Percentiles rank a stretch among this genome's conserved stretches.
phyloP scores from a whole-genome alignment of 352 stramenopile genomes.

The Elongisporangium senticosum region DNA sequence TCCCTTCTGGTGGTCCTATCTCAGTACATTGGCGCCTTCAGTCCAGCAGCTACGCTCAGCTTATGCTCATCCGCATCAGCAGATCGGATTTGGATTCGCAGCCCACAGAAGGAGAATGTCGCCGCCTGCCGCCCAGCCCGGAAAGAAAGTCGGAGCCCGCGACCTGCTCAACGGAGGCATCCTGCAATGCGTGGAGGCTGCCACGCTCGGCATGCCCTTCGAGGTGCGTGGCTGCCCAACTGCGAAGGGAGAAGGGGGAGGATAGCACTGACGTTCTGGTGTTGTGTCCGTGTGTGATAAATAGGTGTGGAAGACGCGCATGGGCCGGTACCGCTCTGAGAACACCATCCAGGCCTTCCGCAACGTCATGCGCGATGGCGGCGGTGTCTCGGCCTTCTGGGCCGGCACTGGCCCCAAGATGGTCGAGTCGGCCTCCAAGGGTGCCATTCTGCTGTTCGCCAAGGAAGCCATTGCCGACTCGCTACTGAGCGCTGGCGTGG shows the following conservation, averaged over 20 bases:
- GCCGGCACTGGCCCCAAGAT: conserved; percentile 87
- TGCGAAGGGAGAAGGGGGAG: background rate
- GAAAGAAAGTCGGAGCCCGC: conserved; percentile 77
- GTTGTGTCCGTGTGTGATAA: background rate
- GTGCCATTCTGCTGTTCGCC: conserved; percentile 85
- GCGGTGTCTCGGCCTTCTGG: conserved; percentile 82
- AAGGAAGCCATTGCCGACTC: conserved; percentile 87
- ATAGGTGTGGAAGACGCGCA: conserved; percentile 89
- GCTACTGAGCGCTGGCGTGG: conserved; percentile 60
- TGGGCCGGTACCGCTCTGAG: conserved; percentile 85
- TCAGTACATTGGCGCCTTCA: background rate
- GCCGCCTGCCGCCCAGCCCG: conserved; percentile 39
- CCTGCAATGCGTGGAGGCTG: conserved; percentile 86
- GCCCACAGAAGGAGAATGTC: conserved; percentile 8
- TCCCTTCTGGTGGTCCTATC: background rate
- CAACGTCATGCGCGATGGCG: conserved; percentile 85
- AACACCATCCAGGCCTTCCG: conserved; percentile 76
- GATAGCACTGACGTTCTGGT: background rate
- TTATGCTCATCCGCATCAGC: background rate
- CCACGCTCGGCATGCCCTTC: conserved; percentile 88
- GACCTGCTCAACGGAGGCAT: conserved; percentile 79
- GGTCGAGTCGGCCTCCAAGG: conserved; percentile 88
- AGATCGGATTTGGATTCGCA: background rate
- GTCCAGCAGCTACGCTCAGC: background rate
- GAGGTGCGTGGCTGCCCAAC: conserved; percentile 22